These are phyloP conservation scores for Backusella circina DNA, from an alignment of 192 early-diverging fungal species.

Conservation along the genomic window DNA sequence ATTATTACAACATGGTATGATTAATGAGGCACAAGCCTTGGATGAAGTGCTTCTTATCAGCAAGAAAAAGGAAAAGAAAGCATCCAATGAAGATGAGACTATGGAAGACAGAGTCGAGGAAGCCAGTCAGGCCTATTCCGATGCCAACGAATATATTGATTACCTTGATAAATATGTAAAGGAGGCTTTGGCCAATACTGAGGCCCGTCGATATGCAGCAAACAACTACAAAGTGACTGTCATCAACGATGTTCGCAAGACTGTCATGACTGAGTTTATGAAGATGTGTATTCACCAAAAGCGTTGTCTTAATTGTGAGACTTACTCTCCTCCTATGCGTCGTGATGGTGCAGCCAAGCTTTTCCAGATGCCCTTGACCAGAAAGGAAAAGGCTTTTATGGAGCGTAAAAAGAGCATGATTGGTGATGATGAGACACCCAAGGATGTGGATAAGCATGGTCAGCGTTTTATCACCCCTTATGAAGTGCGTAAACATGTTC, in stretches of 20 bases:
- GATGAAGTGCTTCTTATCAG: constrained; percentile 56
- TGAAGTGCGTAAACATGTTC: constrained; percentile 76
- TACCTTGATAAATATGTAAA: constrained; percentile 49
- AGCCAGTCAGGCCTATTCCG: constrained; percentile 42
- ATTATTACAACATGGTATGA: constrained; percentile 82
- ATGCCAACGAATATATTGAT: constrained; percentile 54
- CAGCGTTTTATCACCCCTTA: constrained; percentile 64
- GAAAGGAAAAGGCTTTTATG: constrained; percentile 63
- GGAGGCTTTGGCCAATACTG: constrained; percentile 29
- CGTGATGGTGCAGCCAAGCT: constrained; percentile 83
- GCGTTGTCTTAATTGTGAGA: constrained; percentile 66
- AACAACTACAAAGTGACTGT: constrained; percentile 51
- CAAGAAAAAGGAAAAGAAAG: constrained; percentile 33
- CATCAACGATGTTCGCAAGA: constrained; percentile 49
- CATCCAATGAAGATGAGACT: constrained; percentile 26
- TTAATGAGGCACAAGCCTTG: constrained; percentile 80
- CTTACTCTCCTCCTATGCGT: constrained; percentile 64
- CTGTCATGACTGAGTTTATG: constrained; percentile 48
- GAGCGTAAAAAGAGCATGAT: constrained; percentile 33
- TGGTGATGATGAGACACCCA: constrained; percentile 22
- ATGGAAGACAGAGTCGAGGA: constrained; percentile 48
- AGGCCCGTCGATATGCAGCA: constrained; percentile 13
- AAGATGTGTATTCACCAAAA: constrained; percentile 33
- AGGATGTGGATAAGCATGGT: constrained; percentile 30
- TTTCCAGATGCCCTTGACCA: constrained; percentile 69